These are phyloP conservation scores for Solanum hybrid DNA, from an alignment of 305 asterid species.

Conservation along the genomic window DNA sequence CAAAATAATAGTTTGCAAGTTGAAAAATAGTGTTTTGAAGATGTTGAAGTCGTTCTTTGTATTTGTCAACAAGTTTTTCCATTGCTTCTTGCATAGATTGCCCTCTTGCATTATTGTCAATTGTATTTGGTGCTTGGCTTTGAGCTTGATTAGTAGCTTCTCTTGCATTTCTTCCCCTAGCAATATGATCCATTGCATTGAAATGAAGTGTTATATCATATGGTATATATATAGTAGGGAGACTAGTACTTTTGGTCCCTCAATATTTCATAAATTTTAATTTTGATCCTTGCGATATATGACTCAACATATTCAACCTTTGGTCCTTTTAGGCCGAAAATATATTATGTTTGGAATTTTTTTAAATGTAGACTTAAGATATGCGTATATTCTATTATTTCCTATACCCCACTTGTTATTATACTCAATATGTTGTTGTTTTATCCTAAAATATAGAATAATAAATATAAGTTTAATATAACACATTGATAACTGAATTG, in stretches of 20 bases:
- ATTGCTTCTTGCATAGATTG: background rate
- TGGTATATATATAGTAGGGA: background rate
- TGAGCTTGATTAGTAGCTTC: background rate
- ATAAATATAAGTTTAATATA: no score
- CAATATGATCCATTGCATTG: background rate
- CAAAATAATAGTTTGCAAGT: slow-evolving; percentile 1
- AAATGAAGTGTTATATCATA: background rate
- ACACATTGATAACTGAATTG: no score
- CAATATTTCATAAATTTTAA: no score
- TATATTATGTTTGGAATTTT: background rate
- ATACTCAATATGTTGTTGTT: no score
- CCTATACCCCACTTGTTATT: no score
- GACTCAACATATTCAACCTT: no score
- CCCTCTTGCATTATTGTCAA: background rate
- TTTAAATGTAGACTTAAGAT: no score
- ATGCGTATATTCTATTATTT: no score
- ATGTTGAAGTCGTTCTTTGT: background rate
- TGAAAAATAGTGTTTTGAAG: background rate
- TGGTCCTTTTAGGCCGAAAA: background rate
- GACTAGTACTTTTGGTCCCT: background rate
- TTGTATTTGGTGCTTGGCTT: no score
- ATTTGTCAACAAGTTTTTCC: background rate
- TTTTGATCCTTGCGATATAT: no score
- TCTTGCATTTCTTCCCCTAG: background rate
- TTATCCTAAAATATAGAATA: no score